A percentile compares a stretch with the other conserved stretches of the same genome.
Evolutionary conservation across 2,329 filamentous ascomycete genomes (phyloP).

Genomic region (Orbilia javanica): DNA sequence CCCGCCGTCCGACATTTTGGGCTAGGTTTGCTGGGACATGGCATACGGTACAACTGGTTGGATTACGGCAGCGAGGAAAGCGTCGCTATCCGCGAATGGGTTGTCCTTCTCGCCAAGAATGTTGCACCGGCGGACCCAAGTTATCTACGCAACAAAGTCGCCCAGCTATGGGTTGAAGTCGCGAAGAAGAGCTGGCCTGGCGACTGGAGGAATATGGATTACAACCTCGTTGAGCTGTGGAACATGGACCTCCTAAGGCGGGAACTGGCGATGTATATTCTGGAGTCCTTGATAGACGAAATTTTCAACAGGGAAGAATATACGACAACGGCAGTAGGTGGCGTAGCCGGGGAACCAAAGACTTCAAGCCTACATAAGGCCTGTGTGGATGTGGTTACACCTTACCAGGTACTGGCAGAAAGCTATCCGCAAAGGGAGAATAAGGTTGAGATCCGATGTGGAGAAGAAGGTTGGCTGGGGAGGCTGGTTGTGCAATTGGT

Average conservation of each 20-base stretch:
- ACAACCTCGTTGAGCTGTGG: constrained; percentile 85
- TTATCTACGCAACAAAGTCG: constrained; percentile 92
- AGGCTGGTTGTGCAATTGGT: constrained; percentile 80
- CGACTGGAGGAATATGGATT: constrained; percentile 96
- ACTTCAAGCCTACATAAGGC: constrained; percentile 87
- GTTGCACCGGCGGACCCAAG: constrained; percentile 79
- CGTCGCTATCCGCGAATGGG: constrained; percentile 77
- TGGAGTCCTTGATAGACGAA: constrained; percentile 94
- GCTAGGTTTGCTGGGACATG: constrained; percentile 88
- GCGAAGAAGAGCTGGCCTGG: constrained; percentile 93
- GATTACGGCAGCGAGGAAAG: constrained; percentile 78
- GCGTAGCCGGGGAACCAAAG: constrained; percentile 72
- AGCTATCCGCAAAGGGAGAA: constrained; percentile 80
- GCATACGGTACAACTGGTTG: constrained; percentile 86
- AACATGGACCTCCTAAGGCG: constrained; percentile 74
- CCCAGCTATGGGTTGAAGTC: constrained; percentile 92
- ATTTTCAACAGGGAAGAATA: constrained; percentile 92
- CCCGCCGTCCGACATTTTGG: constrained; percentile 92
- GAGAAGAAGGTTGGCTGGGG: constrained; percentile 86
- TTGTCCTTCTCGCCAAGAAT: constrained; percentile 80
- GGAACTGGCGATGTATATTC: constrained; percentile 85
- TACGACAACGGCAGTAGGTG: constrained; percentile 69
- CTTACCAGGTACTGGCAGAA: constrained; percentile 78
- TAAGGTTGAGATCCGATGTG: constrained; percentile 78
- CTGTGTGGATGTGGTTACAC: constrained; percentile 93